phyloP scores from a whole-genome alignment of 1,284 basidiomycete genomes.

The Apiotrichum laibachii region DNA sequence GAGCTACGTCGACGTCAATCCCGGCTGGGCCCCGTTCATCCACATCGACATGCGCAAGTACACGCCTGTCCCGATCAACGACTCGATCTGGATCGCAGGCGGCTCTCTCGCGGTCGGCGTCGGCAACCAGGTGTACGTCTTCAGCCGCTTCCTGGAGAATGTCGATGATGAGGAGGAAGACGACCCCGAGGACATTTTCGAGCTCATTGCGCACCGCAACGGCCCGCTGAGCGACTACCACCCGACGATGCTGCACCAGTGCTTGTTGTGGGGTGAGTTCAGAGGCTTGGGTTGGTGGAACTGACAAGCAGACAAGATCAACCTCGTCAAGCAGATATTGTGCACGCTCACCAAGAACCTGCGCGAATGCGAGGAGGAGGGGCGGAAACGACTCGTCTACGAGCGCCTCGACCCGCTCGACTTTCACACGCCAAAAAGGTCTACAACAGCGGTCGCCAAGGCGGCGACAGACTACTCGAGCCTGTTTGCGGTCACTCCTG shows the following conservation, averaged over 20 bases:
- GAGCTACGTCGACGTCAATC: slow-evolving; percentile 78
- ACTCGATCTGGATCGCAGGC: slow-evolving; percentile 81
- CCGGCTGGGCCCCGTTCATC: slow-evolving; percentile 73
- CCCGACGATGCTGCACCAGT: slow-evolving; percentile 87
- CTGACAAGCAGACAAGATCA: slow-evolving; percentile 64
- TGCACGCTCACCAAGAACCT: slow-evolving; percentile 61
- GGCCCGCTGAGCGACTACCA: slow-evolving; percentile 84
- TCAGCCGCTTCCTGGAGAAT: slow-evolving; percentile 49
- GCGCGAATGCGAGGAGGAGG: slow-evolving; percentile 35
- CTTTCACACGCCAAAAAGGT: slow-evolving; percentile 26
- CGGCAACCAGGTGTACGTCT: slow-evolving; percentile 74
- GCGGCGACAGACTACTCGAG: slow-evolving; percentile 20
- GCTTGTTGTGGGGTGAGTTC: slow-evolving; percentile 76
- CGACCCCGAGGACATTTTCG: slow-evolving; percentile 62
- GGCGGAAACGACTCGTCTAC: slow-evolving; percentile 31
- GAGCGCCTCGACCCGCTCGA: slow-evolving; percentile 40
- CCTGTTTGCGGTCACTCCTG: slow-evolving; percentile 34
- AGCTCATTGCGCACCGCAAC: slow-evolving; percentile 74
- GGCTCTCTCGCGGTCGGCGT: slow-evolving; percentile 66
- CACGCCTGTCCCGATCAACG: slow-evolving; percentile 71
- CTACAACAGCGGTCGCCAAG: slow-evolving; percentile 5
- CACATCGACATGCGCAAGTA: slow-evolving; percentile 69
- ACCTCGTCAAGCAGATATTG: slow-evolving; percentile 76
- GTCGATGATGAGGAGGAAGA: slow-evolving; percentile 17
- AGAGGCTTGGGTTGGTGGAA: not conserved